A percentile compares a stretch with the other conserved stretches of the same genome.
Conservation (phyloP, 202 grass and related monocot genomes). For the Eragrostis tef region DNA sequence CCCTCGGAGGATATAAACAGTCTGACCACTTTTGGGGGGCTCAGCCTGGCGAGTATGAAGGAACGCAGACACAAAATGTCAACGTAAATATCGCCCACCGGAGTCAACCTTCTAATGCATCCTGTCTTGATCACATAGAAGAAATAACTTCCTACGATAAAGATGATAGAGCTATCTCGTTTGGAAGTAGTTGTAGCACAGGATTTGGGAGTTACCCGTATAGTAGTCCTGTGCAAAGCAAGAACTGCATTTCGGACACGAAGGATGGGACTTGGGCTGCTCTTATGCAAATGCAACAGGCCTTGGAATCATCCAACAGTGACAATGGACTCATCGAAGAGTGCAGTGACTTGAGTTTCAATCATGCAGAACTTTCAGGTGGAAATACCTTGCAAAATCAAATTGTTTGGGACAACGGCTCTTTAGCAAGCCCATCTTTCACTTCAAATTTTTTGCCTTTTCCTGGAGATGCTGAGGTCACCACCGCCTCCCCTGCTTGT, state of each 20-base stretch:
- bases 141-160: constrained; percentile 52
- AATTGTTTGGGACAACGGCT: constrained; percentile 57
- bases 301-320: constrained; percentile 48
- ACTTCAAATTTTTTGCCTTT: constrained; percentile 55
- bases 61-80: constrained; percentile 33
- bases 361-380: constrained; percentile 53
- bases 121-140: constrained; percentile 55
- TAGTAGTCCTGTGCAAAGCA: constrained; percentile 53
- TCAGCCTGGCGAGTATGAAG: constrained; percentile 38
- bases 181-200: constrained; percentile 55
- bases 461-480: constrained; percentile 52
- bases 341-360: constrained; percentile 63
- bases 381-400: constrained; percentile 50
- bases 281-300: constrained; percentile 61
- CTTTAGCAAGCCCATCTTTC: constrained; percentile 61
- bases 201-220: constrained; percentile 39
- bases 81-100: constrained; percentile 6
- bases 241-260: constrained; percentile 42
- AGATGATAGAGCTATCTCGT: constrained; percentile 59
- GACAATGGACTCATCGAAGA: constrained; percentile 56
- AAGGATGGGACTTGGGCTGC: constrained; percentile 57
- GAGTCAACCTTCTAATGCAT: constrained; percentile 48
- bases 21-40: constrained; percentile 18
- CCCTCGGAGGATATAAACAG: constrained; percentile 37
- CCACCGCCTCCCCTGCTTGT: constrained; percentile 33